Percentiles rank a stretch among this genome's conserved stretches.
Conservation (phyloP, 2,329 filamentous ascomycete genomes). For the Pseudogymnoascus sp. region DNA sequence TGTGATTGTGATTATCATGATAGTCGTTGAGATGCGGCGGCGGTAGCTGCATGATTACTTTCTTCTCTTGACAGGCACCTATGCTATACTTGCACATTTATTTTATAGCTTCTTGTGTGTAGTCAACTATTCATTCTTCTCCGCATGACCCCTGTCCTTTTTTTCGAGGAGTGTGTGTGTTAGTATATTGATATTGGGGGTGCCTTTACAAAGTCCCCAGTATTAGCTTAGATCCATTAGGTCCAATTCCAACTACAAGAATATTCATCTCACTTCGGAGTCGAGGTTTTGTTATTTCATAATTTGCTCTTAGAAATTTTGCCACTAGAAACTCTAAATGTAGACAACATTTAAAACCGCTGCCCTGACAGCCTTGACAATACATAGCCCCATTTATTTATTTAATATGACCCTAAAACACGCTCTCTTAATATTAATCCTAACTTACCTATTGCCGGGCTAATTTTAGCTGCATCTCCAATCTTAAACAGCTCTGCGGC, state of each 20-base stretch:
- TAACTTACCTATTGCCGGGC: slow-evolving; percentile 4
- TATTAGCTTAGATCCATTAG: not conserved
- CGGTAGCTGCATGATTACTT: not conserved
- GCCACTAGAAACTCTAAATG: not conserved
- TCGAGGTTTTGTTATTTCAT: not conserved
- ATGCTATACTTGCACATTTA: not conserved
- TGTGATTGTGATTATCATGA: not conserved
- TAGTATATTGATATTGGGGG: not conserved
- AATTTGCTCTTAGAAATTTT: not conserved
- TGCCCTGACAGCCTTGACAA: not conserved
- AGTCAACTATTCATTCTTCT: not conserved
- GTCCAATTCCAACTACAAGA: not conserved
- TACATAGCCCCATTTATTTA: not conserved
- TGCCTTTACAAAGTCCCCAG: not conserved
- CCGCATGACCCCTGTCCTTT: not conserved
- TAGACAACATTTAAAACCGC: not conserved
- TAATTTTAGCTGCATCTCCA: not conserved
- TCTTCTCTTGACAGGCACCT: not conserved
- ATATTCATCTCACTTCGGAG: not conserved
- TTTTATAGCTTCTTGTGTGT: no score
- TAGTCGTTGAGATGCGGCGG: not conserved
- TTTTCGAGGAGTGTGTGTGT: not conserved
- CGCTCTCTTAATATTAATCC: slow-evolving; percentile 9
- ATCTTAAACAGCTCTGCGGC: not conserved
- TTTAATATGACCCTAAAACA: not conserved